Base-by-base conservation (phyloP, 129 eudicot species). In the Flaveria linearis region DNA sequence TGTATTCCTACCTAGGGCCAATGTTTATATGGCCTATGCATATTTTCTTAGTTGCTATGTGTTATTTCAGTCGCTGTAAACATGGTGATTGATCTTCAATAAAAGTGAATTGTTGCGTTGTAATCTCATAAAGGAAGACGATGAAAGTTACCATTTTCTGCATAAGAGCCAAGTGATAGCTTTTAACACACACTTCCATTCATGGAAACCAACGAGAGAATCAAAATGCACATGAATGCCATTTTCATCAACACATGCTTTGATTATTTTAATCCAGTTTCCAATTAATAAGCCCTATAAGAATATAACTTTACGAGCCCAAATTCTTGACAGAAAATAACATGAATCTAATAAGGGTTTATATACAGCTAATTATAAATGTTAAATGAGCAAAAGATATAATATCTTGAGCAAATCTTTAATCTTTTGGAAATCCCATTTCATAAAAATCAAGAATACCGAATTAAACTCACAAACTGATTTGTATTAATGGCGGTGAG, bases 171-270 rank as follows among this genome's bases (percentile, higher is more conserved):
- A 71, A 71, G 14, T 43, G 71, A 78, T 66, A 30, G 36, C 72
- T 70, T 78, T 78, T 20, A 47, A 60, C 53, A 45, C 49, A 70
- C 42, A 78, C 15, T 53, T 67, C 74, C 74, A 52, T 77, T 77
- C 8, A 58, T 78, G 60, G 82, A 70, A 70, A 78, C 23, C 57
- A 53, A 67, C 50, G 9, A 75, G 69, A 66, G 73, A 55, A 66
- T 78, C 71, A 61, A 69, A 61, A 49, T 71, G 72, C 82, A 78
- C 82, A 78, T 78, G 77, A 78, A 60, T 62, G 65, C 56, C 77
- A 70, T 14, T 70, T 58, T 68, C 68, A 78, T 58, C 57, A 71
- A 78, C 25, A 43, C 60, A 26, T 69, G 51, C 62, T 71, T 78
- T 71, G 47, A 20, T 58, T 47, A 69, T 45, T 60, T 61, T 61